A percentile compares a stretch with the other conserved stretches of the same genome.
phyloP scores from a whole-genome alignment of 2,329 filamentous ascomycete genomes.

The Nothophoma quercina region DNA sequence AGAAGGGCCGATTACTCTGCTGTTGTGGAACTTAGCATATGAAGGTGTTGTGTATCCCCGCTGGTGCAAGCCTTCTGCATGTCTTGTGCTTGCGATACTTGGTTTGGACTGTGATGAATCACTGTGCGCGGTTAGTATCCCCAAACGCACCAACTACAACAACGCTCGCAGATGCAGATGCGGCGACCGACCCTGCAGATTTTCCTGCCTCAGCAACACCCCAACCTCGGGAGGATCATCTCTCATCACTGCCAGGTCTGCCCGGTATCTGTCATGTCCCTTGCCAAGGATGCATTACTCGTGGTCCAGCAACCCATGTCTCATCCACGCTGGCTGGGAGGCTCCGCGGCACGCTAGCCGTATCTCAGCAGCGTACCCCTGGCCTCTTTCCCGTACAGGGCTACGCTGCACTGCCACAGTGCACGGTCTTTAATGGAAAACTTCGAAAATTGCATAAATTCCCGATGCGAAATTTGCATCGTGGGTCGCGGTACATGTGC shows the following conservation, averaged over 20 bases:
- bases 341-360: constrained; percentile 3
- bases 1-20: constrained; percentile 7
- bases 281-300: constrained; percentile 2
- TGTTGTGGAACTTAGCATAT: constrained; percentile 1
- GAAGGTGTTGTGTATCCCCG: constrained; percentile 3
- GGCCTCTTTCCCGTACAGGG: not conserved
- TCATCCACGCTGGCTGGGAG: constrained; percentile 2
- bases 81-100: not conserved
- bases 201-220: not conserved
- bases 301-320: not conserved
- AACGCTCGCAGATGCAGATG: not conserved
- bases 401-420: constrained; percentile 8
- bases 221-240: not conserved
- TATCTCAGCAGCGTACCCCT: not conserved
- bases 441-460: constrained; percentile 7
- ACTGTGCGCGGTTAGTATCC: not conserved
- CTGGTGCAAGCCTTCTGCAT: constrained; percentile 7
- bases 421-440: constrained; percentile 20
- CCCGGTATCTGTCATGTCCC: not conserved
- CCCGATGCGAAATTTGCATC: not conserved
- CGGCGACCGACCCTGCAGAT: not conserved
- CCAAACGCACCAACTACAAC: not conserved
- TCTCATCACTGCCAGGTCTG: not conserved
- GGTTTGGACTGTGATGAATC: constrained; percentile 12
- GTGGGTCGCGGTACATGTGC: not conserved